Conservation (phyloP, 2,329 filamentous ascomycete species). For the Venturia nashicola region DNA sequence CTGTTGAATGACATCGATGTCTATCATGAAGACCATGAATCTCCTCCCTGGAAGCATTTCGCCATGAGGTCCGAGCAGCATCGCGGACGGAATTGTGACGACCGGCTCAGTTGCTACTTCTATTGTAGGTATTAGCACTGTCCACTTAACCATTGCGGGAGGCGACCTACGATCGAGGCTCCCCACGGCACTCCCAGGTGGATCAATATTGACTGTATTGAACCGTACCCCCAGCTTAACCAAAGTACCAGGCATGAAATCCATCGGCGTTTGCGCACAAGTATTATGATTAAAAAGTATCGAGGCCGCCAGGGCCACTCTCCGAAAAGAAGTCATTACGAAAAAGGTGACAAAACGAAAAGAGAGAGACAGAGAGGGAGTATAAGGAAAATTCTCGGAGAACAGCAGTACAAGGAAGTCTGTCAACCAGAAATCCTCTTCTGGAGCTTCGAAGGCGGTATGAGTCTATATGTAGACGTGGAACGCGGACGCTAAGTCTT, state of each 20-base stretch:
- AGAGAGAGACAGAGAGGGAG: neutral
- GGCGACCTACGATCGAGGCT: slow-evolving; percentile 1
- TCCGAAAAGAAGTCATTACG: neutral
- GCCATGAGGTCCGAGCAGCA: slow-evolving; percentile 6
- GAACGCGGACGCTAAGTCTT: neutral
- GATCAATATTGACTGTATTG: slow-evolving; percentile 6
- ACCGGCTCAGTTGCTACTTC: slow-evolving; percentile 1
- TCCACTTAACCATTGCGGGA: neutral
- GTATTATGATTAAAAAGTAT: neutral
- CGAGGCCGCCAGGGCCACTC: slow-evolving; percentile 2
- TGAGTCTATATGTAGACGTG: neutral
- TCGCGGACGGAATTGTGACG: slow-evolving; percentile 1
- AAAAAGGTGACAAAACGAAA: neutral
- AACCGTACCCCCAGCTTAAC: slow-evolving; percentile 9
- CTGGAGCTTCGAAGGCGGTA: neutral
- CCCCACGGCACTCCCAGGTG: neutral
- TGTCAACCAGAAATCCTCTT: neutral
- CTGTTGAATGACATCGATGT: slow-evolving; percentile 9
- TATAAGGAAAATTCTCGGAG: neutral
- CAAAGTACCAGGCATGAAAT: slow-evolving; percentile 9
- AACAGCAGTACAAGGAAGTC: neutral
- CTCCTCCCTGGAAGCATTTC: neutral
- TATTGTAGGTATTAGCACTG: neutral
- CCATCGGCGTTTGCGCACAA: slow-evolving; percentile 9
- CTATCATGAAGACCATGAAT: slow-evolving; percentile 12